Conservation (phyloP, 306 rosid species). For the Sesbania bispinosa region DNA sequence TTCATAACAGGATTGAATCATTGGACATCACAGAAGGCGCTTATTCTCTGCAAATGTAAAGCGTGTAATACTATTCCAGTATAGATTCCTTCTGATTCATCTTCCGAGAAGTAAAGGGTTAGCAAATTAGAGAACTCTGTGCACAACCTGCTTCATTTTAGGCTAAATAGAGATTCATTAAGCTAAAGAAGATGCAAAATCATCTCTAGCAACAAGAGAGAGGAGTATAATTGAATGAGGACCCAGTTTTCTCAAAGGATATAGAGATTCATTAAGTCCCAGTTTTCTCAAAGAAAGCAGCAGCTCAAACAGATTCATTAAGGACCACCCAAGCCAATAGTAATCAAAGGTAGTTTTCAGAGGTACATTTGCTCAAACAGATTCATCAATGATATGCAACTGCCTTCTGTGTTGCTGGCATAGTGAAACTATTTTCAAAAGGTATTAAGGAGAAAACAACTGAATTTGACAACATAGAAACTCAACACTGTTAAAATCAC, state of each 20-base stretch:
- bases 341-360: neutral
- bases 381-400: neutral
- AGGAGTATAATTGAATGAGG: neutral
- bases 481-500: neutral
- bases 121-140: neutral
- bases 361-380: neutral
- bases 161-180: neutral
- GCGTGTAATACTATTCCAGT: neutral
- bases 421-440: neutral
- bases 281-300: neutral
- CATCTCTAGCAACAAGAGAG: neutral
- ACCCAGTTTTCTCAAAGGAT: neutral
- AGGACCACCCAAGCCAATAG: neutral
- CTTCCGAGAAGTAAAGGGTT: neutral
- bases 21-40: neutral
- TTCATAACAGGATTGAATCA: neutral
- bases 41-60: neutral
- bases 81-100: neutral
- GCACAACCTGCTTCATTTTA: neutral
- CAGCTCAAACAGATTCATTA: neutral
- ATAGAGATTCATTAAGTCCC: neutral
- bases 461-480: neutral
- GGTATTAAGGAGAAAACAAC: conserved; percentile 6
- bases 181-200: neutral
- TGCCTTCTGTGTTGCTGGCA: neutral